Evolutionary conservation across 139 green algal species (phyloP), one percentile per base, ranked within the genome.

Genomic region (Gonium pectorale): DNA sequence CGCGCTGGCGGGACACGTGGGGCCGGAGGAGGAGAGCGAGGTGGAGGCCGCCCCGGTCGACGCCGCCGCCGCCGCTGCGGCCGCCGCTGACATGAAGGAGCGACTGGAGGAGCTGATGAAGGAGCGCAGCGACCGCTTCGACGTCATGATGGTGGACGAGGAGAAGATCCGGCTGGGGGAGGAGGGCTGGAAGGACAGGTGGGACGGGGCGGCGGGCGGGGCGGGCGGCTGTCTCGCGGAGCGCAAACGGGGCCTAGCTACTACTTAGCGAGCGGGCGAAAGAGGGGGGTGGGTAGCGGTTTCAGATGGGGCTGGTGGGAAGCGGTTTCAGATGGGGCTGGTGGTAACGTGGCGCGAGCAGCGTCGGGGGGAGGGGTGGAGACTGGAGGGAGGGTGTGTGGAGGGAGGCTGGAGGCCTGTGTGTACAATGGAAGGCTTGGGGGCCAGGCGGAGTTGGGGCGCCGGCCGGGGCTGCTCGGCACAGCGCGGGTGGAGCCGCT

Each of bases 151-250:
- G 17, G 88, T 92, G 84, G 88, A 96, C 75, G 93, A 97, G 83
- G 91, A 92, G 51, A 82, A 79, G 41, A 96, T 98, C 26, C 87
- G 94, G 35, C 92, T 99, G 44, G 96, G 94, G n/a, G 93, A 99
- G 79, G 86, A 90, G 29, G 97, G 97, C 13, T 99, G 95, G 96
- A 98, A 97, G 90, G 85, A 89, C 62, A 91, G 97, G 31, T 99
- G 81, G 7, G 85, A n/a, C 54, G 49, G 46, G 3, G 56, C 19
- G 17, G 17, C 13, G 49, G 49, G 49, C 13, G 49, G 49, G 49
- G 49, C 41, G 27, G 51, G n/a, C n/a, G n/a, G n/a, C n/a, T n/a
- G n/a, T 74, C 29, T 29, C 51, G 24, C 37, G n/a, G 60, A 44
- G 44, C 33, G 21, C 17, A 56, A 56, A 56, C 49, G n/a, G n/a